These are phyloP conservation scores for Xylariaceae sp. DNA, from an alignment of 2,329 filamentous ascomycete species.

Conservation along the genomic window DNA sequence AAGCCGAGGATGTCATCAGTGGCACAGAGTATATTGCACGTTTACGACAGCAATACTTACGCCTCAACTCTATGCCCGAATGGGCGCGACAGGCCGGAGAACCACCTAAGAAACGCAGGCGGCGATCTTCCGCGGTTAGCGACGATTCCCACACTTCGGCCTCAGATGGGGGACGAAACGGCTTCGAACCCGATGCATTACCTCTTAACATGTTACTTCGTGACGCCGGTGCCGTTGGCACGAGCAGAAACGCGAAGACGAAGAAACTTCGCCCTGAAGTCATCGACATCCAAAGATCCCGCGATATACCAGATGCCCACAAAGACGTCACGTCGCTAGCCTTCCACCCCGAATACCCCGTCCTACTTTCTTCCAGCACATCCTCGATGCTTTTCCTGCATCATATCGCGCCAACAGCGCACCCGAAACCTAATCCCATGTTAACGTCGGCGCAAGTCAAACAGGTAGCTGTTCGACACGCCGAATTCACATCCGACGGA, in stretches of 20 bases:
- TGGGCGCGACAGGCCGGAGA: slow-evolving; percentile 54
- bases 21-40: slow-evolving; percentile 81
- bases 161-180: slow-evolving; percentile 37
- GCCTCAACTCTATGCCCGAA: slow-evolving; percentile 55
- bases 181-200: slow-evolving; percentile 61
- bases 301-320: slow-evolving; percentile 77
- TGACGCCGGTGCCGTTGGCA: slow-evolving; percentile 64
- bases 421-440: slow-evolving; percentile 77
- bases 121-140: slow-evolving; percentile 48
- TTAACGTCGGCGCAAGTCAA: slow-evolving; percentile 86
- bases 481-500: slow-evolving; percentile 70
- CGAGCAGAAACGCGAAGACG: slow-evolving; percentile 50
- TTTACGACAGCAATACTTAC: slow-evolving; percentile 71
- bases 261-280: slow-evolving; percentile 80
- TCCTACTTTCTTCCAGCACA: slow-evolving; percentile 84
- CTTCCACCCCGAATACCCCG: slow-evolving; percentile 85
- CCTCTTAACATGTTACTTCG: slow-evolving; percentile 79
- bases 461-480: slow-evolving; percentile 77
- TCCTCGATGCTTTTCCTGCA: slow-evolving; percentile 85
- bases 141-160: slow-evolving; percentile 30
- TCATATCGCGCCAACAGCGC: slow-evolving; percentile 73
- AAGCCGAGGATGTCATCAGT: slow-evolving; percentile 79
- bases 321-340: slow-evolving; percentile 77
- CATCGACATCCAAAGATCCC: slow-evolving; percentile 82
- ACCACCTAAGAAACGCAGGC: slow-evolving; percentile 46